Evolutionary conservation across 2,329 filamentous ascomycete species (phyloP).

Genomic region (Fusarium coffeatum): DNA sequence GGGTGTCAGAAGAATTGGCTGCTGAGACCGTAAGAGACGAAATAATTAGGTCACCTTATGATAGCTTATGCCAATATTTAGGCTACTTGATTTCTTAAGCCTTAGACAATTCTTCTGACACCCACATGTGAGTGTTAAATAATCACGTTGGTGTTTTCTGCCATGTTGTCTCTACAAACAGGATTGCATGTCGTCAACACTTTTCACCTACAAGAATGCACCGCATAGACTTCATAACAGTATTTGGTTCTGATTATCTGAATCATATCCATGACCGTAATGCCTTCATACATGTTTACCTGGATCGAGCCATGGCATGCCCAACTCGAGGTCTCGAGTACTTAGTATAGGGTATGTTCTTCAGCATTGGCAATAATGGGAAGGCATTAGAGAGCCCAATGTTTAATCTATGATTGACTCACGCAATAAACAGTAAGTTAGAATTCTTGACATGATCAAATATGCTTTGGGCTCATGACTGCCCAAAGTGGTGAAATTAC

Average conservation of each 20-base stretch:
- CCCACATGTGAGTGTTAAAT: no score
- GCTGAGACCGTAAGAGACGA: no score
- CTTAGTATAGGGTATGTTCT: not conserved
- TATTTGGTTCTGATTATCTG: not conserved
- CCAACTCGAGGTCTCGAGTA: not conserved
- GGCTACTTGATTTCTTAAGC: no score
- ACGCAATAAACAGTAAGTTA: not conserved
- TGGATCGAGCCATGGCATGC: not conserved
- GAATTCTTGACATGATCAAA: rapidly evolving
- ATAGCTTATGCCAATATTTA: no score
- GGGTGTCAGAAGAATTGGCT: no score
- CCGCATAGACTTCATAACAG: not conserved
- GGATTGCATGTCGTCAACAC: rapidly evolving
- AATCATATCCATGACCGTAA: not conserved
- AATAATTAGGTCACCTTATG: no score
- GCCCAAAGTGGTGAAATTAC: not conserved
- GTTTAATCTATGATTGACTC: not conserved
- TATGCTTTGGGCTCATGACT: not conserved
- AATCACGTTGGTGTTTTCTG: not conserved
- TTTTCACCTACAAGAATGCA: not conserved
- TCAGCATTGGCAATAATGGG: not conserved
- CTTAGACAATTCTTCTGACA: no score
- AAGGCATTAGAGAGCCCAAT: not conserved
- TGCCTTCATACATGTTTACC: rapidly evolving
- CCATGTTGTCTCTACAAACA: not conserved